A percentile compares a stretch with the other conserved stretches of the same genome.
Conservation (phyloP, 352 stramenopile genomes). For the Pythium pyrilobum region DNA sequence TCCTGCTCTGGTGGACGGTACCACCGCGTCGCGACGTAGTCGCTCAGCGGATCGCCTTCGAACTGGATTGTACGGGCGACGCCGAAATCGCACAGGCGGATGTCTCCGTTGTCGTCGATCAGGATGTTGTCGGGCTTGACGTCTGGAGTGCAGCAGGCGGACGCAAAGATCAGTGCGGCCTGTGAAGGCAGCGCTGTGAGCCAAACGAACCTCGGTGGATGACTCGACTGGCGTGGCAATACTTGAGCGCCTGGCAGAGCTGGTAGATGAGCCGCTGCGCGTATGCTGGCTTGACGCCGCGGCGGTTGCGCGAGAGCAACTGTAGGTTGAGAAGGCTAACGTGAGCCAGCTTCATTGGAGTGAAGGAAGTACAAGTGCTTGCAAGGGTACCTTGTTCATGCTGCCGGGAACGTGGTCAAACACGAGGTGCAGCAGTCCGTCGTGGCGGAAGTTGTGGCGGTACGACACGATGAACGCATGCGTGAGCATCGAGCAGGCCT, state of each 20-base stretch:
- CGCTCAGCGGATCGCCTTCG: slow-evolving; percentile 66
- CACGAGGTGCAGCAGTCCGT: slow-evolving; percentile 69
- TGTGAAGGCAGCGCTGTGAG: background rate
- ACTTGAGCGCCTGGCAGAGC: slow-evolving; percentile 69
- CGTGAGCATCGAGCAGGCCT: slow-evolving; percentile 78
- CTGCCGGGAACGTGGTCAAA: slow-evolving; percentile 72
- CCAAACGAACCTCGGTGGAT: slow-evolving; percentile 61
- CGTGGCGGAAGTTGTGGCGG: slow-evolving; percentile 73
- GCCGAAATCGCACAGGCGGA: slow-evolving; percentile 81
- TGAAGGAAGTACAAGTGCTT: no score
- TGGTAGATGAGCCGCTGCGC: slow-evolving; percentile 57
- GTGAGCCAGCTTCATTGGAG: no score
- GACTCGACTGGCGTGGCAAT: slow-evolving; percentile 71
- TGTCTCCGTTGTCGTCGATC: slow-evolving; percentile 61
- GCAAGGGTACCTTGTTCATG: slow-evolving; percentile 71
- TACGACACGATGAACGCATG: slow-evolving; percentile 81
- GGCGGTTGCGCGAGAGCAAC: slow-evolving; percentile 54
- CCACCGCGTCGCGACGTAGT: slow-evolving; percentile 80
- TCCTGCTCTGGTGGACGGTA: slow-evolving; percentile 81
- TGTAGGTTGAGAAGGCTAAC: slow-evolving; percentile 12
- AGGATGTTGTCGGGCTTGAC: slow-evolving; percentile 83
- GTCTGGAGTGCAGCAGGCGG: slow-evolving; percentile 30
- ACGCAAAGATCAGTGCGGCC: no score
- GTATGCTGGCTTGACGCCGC: slow-evolving; percentile 46
- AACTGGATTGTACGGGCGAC: slow-evolving; percentile 73